Evolutionary conservation across 257 asterid genomes (phyloP), one percentile per base, ranked within the genome.

Genomic region (Solanum chiquidenum): DNA sequence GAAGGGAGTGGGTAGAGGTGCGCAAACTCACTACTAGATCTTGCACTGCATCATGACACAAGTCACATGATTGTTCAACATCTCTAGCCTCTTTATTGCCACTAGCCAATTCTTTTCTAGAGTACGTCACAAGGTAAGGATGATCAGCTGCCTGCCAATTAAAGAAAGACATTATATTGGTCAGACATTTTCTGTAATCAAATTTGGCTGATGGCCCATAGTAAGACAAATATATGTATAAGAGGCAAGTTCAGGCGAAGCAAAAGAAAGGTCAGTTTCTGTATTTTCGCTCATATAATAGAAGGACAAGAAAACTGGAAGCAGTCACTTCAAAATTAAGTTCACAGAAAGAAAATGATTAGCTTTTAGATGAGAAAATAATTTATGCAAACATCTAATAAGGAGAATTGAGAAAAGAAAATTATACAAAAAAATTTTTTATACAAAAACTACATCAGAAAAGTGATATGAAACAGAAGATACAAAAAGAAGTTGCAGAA

Each of bases 131-230:
- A 83, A 95, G 98, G 93, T 94, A 95, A 86, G 96, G 98, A 90
- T 95, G 99, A 89, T 95, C 97, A 88, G 95, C 96, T 88, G 98
- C 99, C 98, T 96, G 93, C 83, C 44, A 64, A 21, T 58, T 34
- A 37, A 11, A 75, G 55, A 21, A 74, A 12, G 34, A 75, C 6
- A 44, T 46, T 46, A 12, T 12, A 75, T 75, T 75, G 12, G 55
- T 75, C 83, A 29, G 76, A 69, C 75, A 69, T 69, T 29, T 69
- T 6, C 76, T 8, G 10, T 40, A 12, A 31, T 31, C 23, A 69
- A 31, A 31, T 69, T 29, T 69, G 12, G n/a, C 76, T 71, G 40
- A 69, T 13, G 37, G 29, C 18, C 38, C 75, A 69, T 69, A 29
- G 18, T 29, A 69, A 69, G 38, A 69, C 38, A 69, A 62, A 64